phyloP scores from a whole-genome alignment of 495 filamentous ascomycete species.

The Penicillium mononematosum region DNA sequence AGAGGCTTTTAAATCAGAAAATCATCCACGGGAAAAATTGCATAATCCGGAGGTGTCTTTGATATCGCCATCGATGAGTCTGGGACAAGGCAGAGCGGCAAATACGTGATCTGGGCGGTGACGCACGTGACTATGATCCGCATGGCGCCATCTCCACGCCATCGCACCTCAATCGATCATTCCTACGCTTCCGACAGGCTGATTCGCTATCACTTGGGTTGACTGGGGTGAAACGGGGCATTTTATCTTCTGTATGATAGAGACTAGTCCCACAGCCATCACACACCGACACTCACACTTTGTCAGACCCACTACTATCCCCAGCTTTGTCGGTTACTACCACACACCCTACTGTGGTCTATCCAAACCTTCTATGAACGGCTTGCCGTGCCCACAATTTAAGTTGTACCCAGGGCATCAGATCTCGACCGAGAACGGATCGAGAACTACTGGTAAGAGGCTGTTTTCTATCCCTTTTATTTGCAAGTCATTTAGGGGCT shows the following conservation, averaged over 20 bases:
- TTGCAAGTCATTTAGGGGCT: neutral
- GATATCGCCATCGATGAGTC: conserved; percentile 9
- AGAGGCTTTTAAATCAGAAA: neutral
- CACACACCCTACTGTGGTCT: neutral
- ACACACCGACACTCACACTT: conserved; percentile 1
- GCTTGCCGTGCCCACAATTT: neutral
- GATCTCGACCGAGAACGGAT: neutral
- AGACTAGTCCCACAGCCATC: neutral
- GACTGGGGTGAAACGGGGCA: neutral
- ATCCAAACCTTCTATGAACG: neutral
- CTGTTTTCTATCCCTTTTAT: neutral
- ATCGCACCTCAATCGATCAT: conserved; percentile 1
- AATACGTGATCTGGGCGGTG: conserved; percentile 8
- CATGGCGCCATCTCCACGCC: conserved; percentile 13
- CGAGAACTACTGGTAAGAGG: neutral
- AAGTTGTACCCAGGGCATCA: neutral
- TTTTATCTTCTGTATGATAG: neutral
- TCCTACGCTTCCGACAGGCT: conserved; percentile 2
- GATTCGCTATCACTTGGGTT: neutral
- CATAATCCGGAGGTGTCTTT: conserved; percentile 5
- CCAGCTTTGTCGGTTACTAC: conserved; percentile 2
- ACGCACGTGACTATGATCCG: conserved; percentile 7
- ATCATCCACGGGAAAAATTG: neutral
- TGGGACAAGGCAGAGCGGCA: conserved; percentile 1
- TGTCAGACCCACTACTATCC: conserved; percentile 3